Conservation (phyloP, 768 basidiomycete genomes). For the Coprinellus aureogranulatus region DNA sequence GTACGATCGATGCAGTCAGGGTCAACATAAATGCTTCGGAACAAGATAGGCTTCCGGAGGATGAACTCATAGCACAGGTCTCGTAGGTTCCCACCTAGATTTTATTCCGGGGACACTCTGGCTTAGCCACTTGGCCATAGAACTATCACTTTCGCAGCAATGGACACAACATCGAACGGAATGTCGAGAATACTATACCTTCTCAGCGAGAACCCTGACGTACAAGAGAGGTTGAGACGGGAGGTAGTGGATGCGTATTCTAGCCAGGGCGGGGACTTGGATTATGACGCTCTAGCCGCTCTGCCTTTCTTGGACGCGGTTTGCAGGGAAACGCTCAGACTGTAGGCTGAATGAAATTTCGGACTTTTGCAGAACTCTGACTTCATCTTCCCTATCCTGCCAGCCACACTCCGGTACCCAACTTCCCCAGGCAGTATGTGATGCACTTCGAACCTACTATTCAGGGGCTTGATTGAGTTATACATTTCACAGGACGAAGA, state of each 20-base stretch:
- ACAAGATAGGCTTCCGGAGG: conserved; percentile 29
- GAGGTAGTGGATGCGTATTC: conserved; percentile 31
- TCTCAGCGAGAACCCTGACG: conserved; percentile 32
- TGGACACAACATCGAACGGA: conserved; percentile 42
- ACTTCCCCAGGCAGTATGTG: conserved; percentile 12
- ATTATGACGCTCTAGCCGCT: conserved; percentile 34
- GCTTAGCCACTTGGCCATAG: too few species aligned
- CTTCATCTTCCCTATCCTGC: neutral
- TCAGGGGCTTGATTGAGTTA: neutral
- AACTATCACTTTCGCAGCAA: conserved; percentile 39
- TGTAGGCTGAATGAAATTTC: conserved; percentile 22
- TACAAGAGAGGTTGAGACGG: conserved; percentile 35
- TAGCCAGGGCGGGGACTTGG: conserved; percentile 23
- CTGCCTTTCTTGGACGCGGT: conserved; percentile 42
- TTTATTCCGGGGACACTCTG: conserved; percentile 2
- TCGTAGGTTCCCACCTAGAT: conserved; percentile 17
- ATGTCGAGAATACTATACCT: conserved; percentile 32
- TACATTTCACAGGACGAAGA: conserved; percentile 26
- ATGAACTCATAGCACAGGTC: conserved; percentile 40
- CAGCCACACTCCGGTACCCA: conserved; percentile 19
- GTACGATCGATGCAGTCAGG: conserved; percentile 28
- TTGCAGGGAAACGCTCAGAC: conserved; percentile 37
- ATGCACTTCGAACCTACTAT: neutral
- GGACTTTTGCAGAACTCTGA: neutral
- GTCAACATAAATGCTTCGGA: conserved; percentile 34